These are phyloP conservation scores for Candida stauntonica DNA, from an alignment of 805 yeast genomes.

Conservation along the genomic window DNA sequence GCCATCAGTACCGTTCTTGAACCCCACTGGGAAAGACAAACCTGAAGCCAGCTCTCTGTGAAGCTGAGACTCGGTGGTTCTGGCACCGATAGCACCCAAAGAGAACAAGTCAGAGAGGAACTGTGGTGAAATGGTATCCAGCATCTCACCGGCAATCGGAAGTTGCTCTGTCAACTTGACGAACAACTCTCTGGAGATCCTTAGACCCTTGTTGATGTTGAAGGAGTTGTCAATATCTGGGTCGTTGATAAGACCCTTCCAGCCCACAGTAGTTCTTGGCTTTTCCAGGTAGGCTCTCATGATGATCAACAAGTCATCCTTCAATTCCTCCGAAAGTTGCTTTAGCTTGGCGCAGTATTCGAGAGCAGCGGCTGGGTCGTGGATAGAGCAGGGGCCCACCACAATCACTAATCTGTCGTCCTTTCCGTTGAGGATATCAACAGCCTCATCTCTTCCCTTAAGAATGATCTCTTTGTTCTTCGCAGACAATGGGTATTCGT, in stretches of 20 bases:
- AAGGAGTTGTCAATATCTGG: conserved; percentile 93
- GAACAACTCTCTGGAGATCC: conserved; percentile 84
- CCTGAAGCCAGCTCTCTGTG: conserved; percentile 98
- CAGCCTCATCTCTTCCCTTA: conserved; percentile 71
- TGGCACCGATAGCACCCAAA: conserved; percentile 97
- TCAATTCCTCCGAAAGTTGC: conserved; percentile 53
- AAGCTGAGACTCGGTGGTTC: conserved; percentile 97
- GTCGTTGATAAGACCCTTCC: conserved; percentile 97
- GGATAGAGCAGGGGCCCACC: conserved; percentile 96
- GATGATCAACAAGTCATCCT: conserved; percentile 75
- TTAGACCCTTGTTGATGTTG: conserved; percentile 91
- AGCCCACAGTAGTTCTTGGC: conserved; percentile 98
- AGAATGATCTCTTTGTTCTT: conserved; percentile 59
- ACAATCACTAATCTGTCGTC: conserved; percentile 88
- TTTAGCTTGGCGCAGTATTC: conserved; percentile 76
- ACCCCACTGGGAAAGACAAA: conserved; percentile 95
- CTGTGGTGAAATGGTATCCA: conserved; percentile 96
- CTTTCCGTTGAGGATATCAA: conserved; percentile 67
- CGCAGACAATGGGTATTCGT: conserved; percentile 69
- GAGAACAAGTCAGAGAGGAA: conserved; percentile 89
- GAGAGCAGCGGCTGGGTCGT: conserved; percentile 87
- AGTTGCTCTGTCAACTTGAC: conserved; percentile 74
- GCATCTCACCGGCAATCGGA: conserved; percentile 97
- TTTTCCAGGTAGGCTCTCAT: conserved; percentile 98
- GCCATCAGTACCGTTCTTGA: conserved; percentile 98